Conservation (phyloP, 352 stramenopile species). For the Phytophthora fragariaefolia region DNA sequence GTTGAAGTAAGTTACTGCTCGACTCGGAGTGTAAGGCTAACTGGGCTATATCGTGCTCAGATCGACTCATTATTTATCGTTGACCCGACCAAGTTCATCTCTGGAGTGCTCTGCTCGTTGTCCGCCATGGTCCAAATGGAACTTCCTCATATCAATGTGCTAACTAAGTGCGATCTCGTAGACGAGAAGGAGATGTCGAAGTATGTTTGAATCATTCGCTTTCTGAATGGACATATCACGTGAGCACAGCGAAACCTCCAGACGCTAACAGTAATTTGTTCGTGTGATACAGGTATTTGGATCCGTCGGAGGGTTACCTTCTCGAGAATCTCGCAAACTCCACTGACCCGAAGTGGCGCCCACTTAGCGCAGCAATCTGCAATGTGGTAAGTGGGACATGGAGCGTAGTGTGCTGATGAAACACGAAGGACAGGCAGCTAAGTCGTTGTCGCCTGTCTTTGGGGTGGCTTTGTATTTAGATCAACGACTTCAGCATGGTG, state of each 20-base stretch:
- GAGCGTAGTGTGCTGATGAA: background rate
- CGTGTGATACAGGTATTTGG: constrained; percentile 59
- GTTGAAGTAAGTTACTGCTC: background rate
- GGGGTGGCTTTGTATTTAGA: constrained; percentile 45
- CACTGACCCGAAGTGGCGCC: constrained; percentile 84
- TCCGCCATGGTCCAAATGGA: constrained; percentile 99
- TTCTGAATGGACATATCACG: constrained; percentile 1
- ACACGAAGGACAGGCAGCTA: constrained; percentile 9
- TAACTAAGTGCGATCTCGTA: constrained; percentile 93
- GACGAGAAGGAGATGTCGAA: constrained; percentile 90
- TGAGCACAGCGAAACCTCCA: constrained; percentile 5
- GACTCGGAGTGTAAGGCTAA: background rate
- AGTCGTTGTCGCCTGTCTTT: constrained; percentile 4
- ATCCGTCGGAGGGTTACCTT: constrained; percentile 85
- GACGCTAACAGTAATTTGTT: constrained; percentile 7
- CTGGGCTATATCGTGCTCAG: constrained; percentile 30
- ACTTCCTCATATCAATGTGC: constrained; percentile 94
- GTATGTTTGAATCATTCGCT: constrained; percentile 37
- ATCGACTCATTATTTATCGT: constrained; percentile 95
- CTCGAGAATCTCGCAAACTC: constrained; percentile 84
- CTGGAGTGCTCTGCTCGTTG: constrained; percentile 95
- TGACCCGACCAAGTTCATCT: constrained; percentile 98
- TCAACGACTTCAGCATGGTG: constrained; percentile 98
- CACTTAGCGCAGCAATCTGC: constrained; percentile 83
- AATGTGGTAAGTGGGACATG: constrained; percentile 72